Percentiles rank a stretch among this genome's conserved stretches.
Conservation (phyloP, 2,329 filamentous ascomycete genomes). For the Pseudodiploospora longispora region DNA sequence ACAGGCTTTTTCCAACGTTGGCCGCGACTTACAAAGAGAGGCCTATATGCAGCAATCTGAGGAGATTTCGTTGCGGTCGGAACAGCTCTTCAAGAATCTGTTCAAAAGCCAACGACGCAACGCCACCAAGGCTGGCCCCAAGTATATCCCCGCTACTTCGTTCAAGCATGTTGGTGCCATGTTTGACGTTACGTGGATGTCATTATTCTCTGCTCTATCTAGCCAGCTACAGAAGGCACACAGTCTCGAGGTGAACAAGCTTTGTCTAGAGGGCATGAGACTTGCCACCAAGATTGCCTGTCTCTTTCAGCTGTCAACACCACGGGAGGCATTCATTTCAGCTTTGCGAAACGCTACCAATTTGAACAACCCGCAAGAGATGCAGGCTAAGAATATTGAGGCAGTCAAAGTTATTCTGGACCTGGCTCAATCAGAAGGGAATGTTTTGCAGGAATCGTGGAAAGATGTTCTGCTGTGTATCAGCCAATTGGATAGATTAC, state of each 20-base stretch:
- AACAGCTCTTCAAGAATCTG: conserved; percentile 87
- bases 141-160: conserved; percentile 88
- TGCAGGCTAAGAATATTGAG: conserved; percentile 93
- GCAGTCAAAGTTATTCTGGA: conserved; percentile 87
- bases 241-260: conserved; percentile 82
- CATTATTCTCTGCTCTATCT: conserved; percentile 88
- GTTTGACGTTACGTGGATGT: conserved; percentile 99
- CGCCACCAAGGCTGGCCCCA: conserved; percentile 56
- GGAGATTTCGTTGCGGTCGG: conserved; percentile 67
- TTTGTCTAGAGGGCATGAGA: conserved; percentile 94
- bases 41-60: conserved; percentile 93
- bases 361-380: conserved; percentile 89
- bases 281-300: conserved; percentile 90
- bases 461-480: conserved; percentile 92
- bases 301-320: conserved; percentile 86
- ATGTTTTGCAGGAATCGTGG: conserved; percentile 84
- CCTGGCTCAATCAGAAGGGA: conserved; percentile 86
- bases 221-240: conserved; percentile 89
- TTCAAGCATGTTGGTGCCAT: conserved; percentile 94
- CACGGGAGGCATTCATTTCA: conserved; percentile 88
- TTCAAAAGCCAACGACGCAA: conserved; percentile 84
- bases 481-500: conserved; percentile 89
- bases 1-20: conserved; percentile 83
- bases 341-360: conserved; percentile 91
- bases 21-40: conserved; percentile 83